These are phyloP conservation scores for Brassica juncea DNA, from an alignment of 345 rosid species.

Conservation along the genomic window DNA sequence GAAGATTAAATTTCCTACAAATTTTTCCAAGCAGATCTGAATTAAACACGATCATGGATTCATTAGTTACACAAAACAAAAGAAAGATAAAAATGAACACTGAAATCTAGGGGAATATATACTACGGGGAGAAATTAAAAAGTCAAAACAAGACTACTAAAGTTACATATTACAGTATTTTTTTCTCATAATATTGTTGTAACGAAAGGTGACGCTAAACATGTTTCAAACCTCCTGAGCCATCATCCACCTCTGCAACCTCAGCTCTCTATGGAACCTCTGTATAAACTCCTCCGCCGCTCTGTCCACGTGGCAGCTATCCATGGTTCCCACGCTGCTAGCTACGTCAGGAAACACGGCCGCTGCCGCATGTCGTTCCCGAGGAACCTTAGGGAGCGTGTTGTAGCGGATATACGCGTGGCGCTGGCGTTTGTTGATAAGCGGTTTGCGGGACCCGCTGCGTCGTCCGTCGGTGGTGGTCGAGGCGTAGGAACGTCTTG, in stretches of 20 bases:
- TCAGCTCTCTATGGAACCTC: conserved; percentile 69
- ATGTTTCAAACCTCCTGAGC: conserved; percentile 32
- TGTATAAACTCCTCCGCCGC: conserved; percentile 91
- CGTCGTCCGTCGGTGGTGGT: conserved; percentile 44
- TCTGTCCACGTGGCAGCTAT: conserved; percentile 59
- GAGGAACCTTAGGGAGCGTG: conserved; percentile 28
- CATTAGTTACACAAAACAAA: background rate
- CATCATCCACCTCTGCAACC: conserved; percentile 51
- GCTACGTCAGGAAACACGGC: conserved; percentile 56
- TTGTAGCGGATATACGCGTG: conserved; percentile 30
- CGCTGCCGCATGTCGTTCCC: conserved; percentile 46
- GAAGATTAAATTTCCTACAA: conserved; percentile 21
- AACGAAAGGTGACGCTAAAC: conserved; percentile 5
- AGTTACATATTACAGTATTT: conserved; percentile 6
- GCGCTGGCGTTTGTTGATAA: conserved; percentile 34
- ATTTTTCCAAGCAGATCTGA: conserved; percentile 28
- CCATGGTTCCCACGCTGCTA: conserved; percentile 59
- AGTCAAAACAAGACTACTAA: conserved; percentile 30
- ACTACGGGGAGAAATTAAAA: conserved; percentile 9
- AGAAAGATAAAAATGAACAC: background rate
- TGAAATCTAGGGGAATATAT: conserved; percentile 2
- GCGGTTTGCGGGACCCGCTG: conserved; percentile 38
- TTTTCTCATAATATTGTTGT: background rate
- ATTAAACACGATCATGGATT: conserved; percentile 28
- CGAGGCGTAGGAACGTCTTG: conserved; percentile 41